Conservation (phyloP, 306 rosid species). For the Calophaca sinica region DNA sequence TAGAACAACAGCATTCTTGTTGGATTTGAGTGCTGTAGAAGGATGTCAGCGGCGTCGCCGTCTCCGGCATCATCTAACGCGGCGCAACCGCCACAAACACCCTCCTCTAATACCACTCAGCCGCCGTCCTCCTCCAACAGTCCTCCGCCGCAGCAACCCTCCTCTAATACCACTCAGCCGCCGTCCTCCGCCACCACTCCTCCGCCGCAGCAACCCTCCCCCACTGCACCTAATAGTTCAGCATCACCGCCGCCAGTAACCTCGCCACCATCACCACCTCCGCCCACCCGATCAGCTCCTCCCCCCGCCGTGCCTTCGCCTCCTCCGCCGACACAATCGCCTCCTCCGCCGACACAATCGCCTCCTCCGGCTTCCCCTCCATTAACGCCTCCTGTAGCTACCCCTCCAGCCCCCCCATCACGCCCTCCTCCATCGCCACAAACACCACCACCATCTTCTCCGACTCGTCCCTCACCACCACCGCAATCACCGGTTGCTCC, state of each 20-base stretch:
- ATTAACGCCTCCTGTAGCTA: conserved; percentile 37
- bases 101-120: conserved; percentile 31
- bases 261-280: conserved; percentile 9
- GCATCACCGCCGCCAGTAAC: conserved; percentile 46
- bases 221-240: conserved; percentile 31
- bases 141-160: conserved; percentile 45
- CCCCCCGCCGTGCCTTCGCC: conserved; percentile 41
- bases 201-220: conserved; percentile 46
- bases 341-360: conserved; percentile 43
- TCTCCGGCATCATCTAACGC: conserved; percentile 63
- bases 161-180: conserved; percentile 22
- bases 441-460: conserved; percentile 26
- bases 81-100: conserved; percentile 48
- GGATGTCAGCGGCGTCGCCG: conserved; percentile 74
- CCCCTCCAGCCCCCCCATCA: conserved; percentile 37
- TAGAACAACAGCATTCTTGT: neutral
- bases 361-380: conserved; percentile 45
- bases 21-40: conserved; percentile 30
- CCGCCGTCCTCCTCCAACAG: conserved; percentile 33
- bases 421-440: conserved; percentile 39
- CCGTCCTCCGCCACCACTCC: conserved; percentile 38
- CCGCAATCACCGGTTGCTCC: conserved; percentile 48
- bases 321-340: conserved; percentile 42
- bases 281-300: conserved; percentile 46
- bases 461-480: conserved; percentile 34